Evolutionary conservation across 2,329 filamentous ascomycete species (phyloP).

Genomic region (Hymenoscyphus infarciens): DNA sequence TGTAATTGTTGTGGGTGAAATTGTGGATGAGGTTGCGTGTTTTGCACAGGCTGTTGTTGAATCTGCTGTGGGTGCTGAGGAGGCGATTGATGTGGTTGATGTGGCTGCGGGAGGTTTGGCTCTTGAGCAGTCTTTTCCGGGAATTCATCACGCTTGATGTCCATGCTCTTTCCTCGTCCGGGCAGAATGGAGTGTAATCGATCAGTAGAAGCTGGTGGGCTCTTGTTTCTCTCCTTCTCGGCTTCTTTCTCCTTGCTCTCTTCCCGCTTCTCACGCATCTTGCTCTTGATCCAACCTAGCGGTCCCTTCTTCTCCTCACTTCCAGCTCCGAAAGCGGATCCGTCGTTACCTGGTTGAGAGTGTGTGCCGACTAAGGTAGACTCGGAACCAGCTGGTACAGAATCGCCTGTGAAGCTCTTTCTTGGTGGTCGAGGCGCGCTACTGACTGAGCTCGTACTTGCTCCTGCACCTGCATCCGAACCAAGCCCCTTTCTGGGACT

Average conservation of each 20-base stretch:
- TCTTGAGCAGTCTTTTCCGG: conserved; percentile 20
- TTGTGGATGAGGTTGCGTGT: conserved; percentile 1
- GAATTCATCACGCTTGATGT: conserved; percentile 28
- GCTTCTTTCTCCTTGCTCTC: conserved; percentile 34
- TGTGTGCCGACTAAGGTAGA: conserved; percentile 26
- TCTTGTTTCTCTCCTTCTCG: conserved; percentile 33
- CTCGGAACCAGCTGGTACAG: conserved; percentile 34
- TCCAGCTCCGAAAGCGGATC: conserved; percentile 16
- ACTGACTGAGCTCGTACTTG: conserved; percentile 65
- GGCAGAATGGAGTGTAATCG: conserved; percentile 20
- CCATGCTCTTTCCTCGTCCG: conserved; percentile 31
- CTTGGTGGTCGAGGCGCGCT: conserved; percentile 49
- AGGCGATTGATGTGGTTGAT: neutral
- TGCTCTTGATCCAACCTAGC: conserved; percentile 62
- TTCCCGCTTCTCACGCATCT: conserved; percentile 51
- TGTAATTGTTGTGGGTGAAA: neutral
- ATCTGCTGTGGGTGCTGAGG: conserved; percentile 4
- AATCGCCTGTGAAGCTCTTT: conserved; percentile 44
- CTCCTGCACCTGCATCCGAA: conserved; percentile 59
- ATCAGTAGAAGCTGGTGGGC: conserved; percentile 31
- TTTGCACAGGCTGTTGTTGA: conserved; percentile 3
- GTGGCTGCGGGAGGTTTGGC: conserved; percentile 8
- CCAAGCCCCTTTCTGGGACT: conserved; percentile 50
- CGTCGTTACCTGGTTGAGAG: conserved; percentile 36
- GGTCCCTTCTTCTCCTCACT: conserved; percentile 50